Evolutionary conservation across 345 rosid genomes (phyloP).

Genomic region (Melaleuca alternifolia): DNA sequence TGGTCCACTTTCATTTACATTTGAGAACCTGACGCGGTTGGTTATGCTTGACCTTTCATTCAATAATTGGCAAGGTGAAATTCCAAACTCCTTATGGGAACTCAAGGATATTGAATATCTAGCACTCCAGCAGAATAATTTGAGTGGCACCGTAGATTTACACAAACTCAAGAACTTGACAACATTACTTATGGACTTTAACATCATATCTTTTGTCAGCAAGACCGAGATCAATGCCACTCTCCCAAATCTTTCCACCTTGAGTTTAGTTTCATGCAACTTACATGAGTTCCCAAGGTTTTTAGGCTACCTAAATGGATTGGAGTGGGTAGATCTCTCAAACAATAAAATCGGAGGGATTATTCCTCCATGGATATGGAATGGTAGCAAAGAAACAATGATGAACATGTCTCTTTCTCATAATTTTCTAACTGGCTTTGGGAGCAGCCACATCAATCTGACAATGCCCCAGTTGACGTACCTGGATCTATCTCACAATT

Average conservation of each 20-base stretch:
- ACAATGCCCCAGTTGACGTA: too few relatives aligned
- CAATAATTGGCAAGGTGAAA: not conserved
- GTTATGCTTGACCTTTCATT: not conserved
- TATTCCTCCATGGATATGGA: too few relatives aligned
- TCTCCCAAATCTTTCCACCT: not conserved
- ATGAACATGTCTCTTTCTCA: too few relatives aligned
- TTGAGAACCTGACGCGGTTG: not conserved
- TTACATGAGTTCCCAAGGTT: not conserved
- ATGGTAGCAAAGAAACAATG: too few relatives aligned
- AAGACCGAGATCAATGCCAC: not conserved
- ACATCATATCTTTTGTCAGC: not conserved
- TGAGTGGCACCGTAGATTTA: not conserved
- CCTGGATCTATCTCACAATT: too few relatives aligned
- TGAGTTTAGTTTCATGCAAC: not conserved
- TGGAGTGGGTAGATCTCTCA: not conserved
- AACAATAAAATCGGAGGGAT: too few relatives aligned
- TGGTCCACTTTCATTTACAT: not conserved
- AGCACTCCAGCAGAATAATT: not conserved
- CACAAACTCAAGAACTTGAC: not conserved
- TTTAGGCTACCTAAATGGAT: not conserved
- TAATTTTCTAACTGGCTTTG: too few relatives aligned
- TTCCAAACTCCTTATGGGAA: not conserved
- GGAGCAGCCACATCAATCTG: too few relatives aligned
- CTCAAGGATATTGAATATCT: not conserved
- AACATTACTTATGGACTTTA: not conserved